Evolutionary conservation across 257 asterid genomes (phyloP), one percentile per base, ranked within the genome.

Genomic region (Petunia secreta): DNA sequence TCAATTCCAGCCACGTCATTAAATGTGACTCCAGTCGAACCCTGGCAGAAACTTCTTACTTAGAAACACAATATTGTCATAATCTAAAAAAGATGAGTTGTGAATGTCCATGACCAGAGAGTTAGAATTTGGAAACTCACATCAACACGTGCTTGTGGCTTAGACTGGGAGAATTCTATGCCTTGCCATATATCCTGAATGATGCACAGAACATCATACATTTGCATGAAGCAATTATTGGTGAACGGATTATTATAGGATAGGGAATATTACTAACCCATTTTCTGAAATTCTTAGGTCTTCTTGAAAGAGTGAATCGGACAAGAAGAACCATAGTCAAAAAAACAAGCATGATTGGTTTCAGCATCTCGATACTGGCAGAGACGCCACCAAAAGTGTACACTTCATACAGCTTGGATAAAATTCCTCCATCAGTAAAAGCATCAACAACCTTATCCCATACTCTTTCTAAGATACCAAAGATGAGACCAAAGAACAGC

Each of bases 171-270:
- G 84, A 96, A 96, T 84, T 94, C 98, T 80, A 96, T 92, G 82
- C 98, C 98, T 94, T 96, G 99, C 99, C 99, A 96, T 82, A 96
- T 89, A 87, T 96, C 99, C 99, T 93, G 92, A 91, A 88, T 57
- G 82, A 81, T 68, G 81, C 75, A 85, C 71, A 84, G 63, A 55
- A 63, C n/a, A 59, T 63, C 40, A n/a, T 68, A 16, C 81, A 65
- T 37, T 38, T 59, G 38, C 66, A 75, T 71, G 79, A 83, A 68
- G 57, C 44, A 66, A 77, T 75, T 74, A 39, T 50, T 50, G 15
- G 3, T 50, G 52, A 73, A 73, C 62, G 34, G 46, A 43, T 4
- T 34, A 50, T 73, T 71, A 60, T 50, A 73, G 62, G 44, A 73
- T 50, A 73, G 34, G 79, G 82, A 86, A 77, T 55, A 77, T 63